phyloP scores from a whole-genome alignment of 1,284 basidiomycete species.

The Trametes polyzona region DNA sequence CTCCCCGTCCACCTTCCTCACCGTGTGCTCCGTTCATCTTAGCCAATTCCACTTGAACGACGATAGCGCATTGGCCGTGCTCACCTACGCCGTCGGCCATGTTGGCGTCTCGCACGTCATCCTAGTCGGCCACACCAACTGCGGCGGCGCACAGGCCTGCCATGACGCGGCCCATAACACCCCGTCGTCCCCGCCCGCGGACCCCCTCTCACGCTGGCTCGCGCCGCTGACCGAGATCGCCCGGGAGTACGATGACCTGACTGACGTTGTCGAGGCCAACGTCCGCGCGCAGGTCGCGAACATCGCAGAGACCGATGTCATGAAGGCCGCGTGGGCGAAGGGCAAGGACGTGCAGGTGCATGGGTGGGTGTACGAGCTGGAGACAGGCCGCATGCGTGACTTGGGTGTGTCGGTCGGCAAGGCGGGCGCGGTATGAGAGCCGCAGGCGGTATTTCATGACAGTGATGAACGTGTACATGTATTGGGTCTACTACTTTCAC shows the following conservation, averaged over 20 bases:
- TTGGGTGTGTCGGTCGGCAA: constrained; percentile 49
- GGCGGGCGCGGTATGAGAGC: constrained; percentile 12
- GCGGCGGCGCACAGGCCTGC: constrained; percentile 78
- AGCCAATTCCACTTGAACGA: constrained; percentile 86
- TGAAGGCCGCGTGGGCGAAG: constrained; percentile 73
- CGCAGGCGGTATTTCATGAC: neutral
- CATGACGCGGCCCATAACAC: constrained; percentile 41
- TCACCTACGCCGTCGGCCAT: constrained; percentile 80
- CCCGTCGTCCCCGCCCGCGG: constrained; percentile 40
- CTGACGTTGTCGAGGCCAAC: constrained; percentile 72
- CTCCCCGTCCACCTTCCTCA: constrained; percentile 31
- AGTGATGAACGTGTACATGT: neutral
- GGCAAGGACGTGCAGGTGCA: constrained; percentile 77
- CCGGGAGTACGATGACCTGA: constrained; percentile 43
- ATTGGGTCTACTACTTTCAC: neutral
- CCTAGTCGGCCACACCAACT: constrained; percentile 81
- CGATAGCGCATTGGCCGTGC: constrained; percentile 76
- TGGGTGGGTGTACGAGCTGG: constrained; percentile 85
- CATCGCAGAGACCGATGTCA: constrained; percentile 63
- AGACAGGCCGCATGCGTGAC: constrained; percentile 71
- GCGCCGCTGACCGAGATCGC: constrained; percentile 67
- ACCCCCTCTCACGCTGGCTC: constrained; percentile 74
- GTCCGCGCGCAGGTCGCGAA: constrained; percentile 79
- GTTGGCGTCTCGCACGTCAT: constrained; percentile 86
- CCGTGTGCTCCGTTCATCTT: constrained; percentile 3